These are phyloP conservation scores for Sugiyamaella boreocaroliniensis DNA, from an alignment of 805 yeast genomes.

Conservation along the genomic window DNA sequence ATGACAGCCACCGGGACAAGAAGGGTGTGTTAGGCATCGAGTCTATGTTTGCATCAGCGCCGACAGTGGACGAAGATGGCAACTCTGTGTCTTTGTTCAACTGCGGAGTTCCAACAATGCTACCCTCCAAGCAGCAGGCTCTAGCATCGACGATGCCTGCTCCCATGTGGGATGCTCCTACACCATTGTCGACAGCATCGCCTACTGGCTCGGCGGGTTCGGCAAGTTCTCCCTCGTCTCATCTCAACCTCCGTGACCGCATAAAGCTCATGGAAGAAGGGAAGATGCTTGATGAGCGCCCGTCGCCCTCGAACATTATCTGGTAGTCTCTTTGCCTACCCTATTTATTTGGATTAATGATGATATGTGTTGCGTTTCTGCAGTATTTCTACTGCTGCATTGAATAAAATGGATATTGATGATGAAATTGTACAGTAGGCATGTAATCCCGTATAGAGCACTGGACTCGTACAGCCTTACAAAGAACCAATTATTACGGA, in stretches of 20 bases:
- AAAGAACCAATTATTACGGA: no score
- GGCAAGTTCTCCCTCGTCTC: slow-evolving; percentile 6
- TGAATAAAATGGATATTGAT: no score
- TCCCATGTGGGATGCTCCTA: slow-evolving; percentile 1
- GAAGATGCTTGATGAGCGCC: slow-evolving; percentile 11
- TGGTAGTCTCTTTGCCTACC: slow-evolving; percentile 6
- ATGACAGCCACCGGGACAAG: neutral
- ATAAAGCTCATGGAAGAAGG: slow-evolving; percentile 25
- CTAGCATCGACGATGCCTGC: neutral
- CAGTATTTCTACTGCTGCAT: neutral
- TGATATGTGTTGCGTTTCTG: neutral
- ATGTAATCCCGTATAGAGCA: no score
- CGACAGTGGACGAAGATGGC: slow-evolving; percentile 74
- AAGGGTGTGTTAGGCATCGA: neutral
- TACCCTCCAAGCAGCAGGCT: neutral
- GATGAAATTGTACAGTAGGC: no score
- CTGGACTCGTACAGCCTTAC: no score
- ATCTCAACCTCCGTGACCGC: slow-evolving; percentile 20
- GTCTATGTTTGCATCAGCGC: slow-evolving; percentile 30
- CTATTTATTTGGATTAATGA: neutral
- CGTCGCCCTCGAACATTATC: slow-evolving; percentile 11
- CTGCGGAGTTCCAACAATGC: neutral
- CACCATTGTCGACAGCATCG: slow-evolving; percentile 4
- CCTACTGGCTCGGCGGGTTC: slow-evolving; percentile 4
- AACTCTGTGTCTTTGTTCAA: slow-evolving; percentile 71